Base-by-base conservation (phyloP, 495 filamentous ascomycete genomes). In the Daldinia loculata region DNA sequence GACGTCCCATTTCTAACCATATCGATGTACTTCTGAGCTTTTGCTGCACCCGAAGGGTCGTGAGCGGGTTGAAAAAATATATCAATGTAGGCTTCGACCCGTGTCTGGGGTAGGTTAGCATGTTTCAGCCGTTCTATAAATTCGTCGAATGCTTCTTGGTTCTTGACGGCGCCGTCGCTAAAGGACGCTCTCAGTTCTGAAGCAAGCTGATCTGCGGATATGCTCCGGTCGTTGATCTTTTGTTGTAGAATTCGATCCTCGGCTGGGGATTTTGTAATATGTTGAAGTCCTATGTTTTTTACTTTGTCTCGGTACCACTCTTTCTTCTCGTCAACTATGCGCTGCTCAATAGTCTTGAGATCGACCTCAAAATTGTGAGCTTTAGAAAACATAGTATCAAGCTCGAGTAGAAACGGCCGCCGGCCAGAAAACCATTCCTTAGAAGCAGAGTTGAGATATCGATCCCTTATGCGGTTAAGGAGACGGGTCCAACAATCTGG, bases 351-450 rank as follows among this genome's bases (percentile, higher is more conserved):
- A 15, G 68, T 69, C 34, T 74, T 67, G 14, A 83, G 74, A 34
- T 78, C 74, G 51, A 79, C 66, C 60, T 80, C 72, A 62, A 77
- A 70, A 32, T 76, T 74, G 61, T 77, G 74, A 48, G 80, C 81
- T 19, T 77, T 77, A 17, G 76, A 70, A 55, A 84, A 75, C 55
- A 84, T 69, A 9, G 68, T 61, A 62, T 81, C 79, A 12, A 85
- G 74, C 45, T 81, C 81, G 12, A 74, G 67, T 50, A 84, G 75
- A 63, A 84, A 83, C 2, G 71, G 64, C 32, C 74, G 75, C 6
- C 79, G 75, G 12, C 75, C 72, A 7, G 80, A 75, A 64, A 82
- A 84, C 83, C 83, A 84, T 70, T 85, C 83, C 6, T 75, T 74
- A 15, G 65, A 71, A 22, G 66, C 60, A 22, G 69, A 75, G 55